These are phyloP conservation scores for Wallacemonas rigidus DNA, from an alignment of 208 protist species.

Conservation along the genomic window DNA sequence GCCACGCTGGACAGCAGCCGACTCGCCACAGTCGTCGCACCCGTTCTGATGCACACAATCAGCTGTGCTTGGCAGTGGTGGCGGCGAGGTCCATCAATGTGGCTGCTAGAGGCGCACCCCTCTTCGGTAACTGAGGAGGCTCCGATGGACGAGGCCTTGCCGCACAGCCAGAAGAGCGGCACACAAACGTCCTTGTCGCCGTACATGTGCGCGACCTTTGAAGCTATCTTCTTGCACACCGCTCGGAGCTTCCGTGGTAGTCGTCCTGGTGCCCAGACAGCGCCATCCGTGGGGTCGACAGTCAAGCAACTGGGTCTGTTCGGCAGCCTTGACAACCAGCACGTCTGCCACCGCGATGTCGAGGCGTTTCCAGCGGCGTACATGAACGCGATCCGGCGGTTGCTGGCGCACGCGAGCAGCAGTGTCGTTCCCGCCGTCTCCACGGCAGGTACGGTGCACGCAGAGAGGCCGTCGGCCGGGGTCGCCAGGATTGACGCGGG, in stretches of 20 bases:
- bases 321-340: background rate
- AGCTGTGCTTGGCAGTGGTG: constrained; percentile 15
- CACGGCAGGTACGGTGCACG: background rate
- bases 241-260: background rate
- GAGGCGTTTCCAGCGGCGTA: constrained; percentile 13
- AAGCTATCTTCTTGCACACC: constrained; percentile 6
- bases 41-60: constrained; percentile 12
- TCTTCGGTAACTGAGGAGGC: background rate
- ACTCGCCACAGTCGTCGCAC: background rate
- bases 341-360: background rate
- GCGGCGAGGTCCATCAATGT: background rate
- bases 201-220: constrained; percentile 11
- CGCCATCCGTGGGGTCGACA: no score
- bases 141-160: constrained; percentile 5
- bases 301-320: background rate
- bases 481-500: background rate
- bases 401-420: background rate
- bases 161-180: background rate
- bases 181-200: background rate
- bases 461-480: background rate
- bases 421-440: background rate
- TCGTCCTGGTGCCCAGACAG: background rate
- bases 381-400: constrained; percentile 6
- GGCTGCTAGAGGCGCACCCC: background rate
- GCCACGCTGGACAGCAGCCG: background rate